These are phyloP conservation scores for Stentor roeselii DNA, from an alignment of 73 alveolate genomes.

Conservation along the genomic window DNA sequence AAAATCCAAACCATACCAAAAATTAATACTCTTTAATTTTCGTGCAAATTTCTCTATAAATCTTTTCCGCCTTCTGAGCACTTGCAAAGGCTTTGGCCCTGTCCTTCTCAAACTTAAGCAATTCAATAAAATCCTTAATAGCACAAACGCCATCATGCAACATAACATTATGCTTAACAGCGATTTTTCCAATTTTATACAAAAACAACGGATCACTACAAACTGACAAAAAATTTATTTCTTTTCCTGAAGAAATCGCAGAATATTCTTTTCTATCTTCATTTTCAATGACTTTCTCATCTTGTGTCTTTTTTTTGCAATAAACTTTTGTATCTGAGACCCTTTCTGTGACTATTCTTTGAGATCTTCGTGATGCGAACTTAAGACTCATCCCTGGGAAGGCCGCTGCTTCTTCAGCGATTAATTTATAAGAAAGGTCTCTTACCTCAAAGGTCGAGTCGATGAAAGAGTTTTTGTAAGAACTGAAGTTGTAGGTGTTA, in stretches of 20 bases:
- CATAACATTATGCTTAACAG: not conserved
- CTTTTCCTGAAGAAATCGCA: not conserved
- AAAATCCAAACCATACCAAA: no score
- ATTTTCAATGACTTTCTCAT: not conserved
- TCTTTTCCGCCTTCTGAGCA: not conserved
- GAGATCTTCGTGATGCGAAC: not conserved
- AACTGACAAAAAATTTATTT: not conserved
- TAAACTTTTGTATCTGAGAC: not conserved
- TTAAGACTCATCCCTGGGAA: not conserved
- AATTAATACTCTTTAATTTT: no score
- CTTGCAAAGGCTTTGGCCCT: not conserved
- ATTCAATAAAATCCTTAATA: conserved; percentile 7
- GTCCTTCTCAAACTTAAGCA: not conserved
- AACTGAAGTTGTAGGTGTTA: not conserved
- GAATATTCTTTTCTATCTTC: not conserved
- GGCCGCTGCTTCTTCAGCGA: conserved; percentile 17
- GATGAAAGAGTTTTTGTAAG: not conserved
- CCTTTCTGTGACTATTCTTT: not conserved
- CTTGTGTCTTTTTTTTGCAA: not conserved
- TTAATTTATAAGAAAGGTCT: not conserved
- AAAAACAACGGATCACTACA: not conserved
- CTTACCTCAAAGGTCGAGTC: not conserved
- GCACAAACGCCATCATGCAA: conserved; percentile 17
- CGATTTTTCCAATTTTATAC: conserved; percentile 23
- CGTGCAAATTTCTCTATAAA: no score